Evolutionary conservation across 768 basidiomycete species (phyloP).

Genomic region (Trametes gibbosa): DNA sequence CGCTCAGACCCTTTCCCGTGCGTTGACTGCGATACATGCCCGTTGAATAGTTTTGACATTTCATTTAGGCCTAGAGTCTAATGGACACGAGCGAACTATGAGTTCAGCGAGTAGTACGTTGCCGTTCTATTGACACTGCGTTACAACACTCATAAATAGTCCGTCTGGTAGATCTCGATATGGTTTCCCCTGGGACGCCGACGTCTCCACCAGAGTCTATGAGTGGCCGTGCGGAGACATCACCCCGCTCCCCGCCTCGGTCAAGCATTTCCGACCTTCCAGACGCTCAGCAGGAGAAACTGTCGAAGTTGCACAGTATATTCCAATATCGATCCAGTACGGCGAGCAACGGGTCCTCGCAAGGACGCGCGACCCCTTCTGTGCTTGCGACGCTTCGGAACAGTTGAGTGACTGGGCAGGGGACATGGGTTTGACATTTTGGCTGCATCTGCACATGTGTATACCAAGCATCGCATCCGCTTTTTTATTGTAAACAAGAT

Average conservation of each 20-base stretch:
- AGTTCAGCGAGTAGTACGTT: constrained; percentile 22
- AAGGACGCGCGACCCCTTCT: constrained; percentile 22
- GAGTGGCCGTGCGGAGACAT: constrained; percentile 21
- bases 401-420: not conserved
- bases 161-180: not conserved
- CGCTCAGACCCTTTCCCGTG: constrained; percentile 81
- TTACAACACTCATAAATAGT: not conserved
- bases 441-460: constrained; percentile 19
- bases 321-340: constrained; percentile 82
- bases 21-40: constrained; percentile 27
- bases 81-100: constrained; percentile 38
- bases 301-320: constrained; percentile 74
- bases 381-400: constrained; percentile 10
- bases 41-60: not conserved
- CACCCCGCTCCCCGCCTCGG: constrained; percentile 32
- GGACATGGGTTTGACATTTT: constrained; percentile 7
- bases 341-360: constrained; percentile 42
- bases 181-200: constrained; percentile 16
- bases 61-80: constrained; percentile 60
- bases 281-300: constrained; percentile 51
- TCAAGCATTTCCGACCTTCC: constrained; percentile 30
- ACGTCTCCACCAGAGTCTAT: constrained; percentile 20
- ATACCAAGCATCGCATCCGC: constrained; percentile 18
- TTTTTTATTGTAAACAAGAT: constrained; percentile 16
- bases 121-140: not conserved